Percentiles rank a stretch among this genome's conserved stretches.
These are phyloP conservation scores for Hypoxylon lenormandii DNA, from an alignment of 495 filamentous ascomycete genomes.

Conservation along the genomic window DNA sequence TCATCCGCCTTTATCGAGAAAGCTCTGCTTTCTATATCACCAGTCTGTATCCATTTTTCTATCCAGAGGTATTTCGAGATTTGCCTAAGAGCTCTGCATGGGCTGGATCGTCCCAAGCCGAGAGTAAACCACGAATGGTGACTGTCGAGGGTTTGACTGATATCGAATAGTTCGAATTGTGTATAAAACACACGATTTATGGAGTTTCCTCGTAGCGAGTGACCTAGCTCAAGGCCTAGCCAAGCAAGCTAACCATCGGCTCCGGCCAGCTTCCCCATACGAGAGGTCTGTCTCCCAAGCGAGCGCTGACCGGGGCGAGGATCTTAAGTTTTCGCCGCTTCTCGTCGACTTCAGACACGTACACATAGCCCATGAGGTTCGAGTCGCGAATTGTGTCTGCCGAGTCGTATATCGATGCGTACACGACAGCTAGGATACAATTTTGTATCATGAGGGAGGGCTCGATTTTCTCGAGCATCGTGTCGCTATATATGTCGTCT, in stretches of 20 bases:
- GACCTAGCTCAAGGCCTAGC: conserved; percentile 32
- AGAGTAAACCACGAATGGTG: too few relatives aligned
- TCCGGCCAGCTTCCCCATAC: conserved; percentile 71
- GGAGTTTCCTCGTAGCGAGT: not conserved
- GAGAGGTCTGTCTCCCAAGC: conserved; percentile 80
- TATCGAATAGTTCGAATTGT: not conserved
- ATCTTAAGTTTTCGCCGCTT: conserved; percentile 83
- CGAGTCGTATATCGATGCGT: conserved; percentile 72
- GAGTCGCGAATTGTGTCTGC: conserved; percentile 81
- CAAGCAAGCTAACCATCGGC: conserved; percentile 63
- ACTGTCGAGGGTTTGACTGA: too few relatives aligned
- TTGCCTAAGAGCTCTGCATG: too few relatives aligned
- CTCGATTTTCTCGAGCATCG: conserved; percentile 69
- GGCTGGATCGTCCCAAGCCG: too few relatives aligned
- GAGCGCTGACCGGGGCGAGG: conserved; percentile 81
- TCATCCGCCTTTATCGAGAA: too few relatives aligned
- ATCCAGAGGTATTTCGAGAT: too few relatives aligned
- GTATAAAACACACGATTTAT: not conserved
- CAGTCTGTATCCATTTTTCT: too few relatives aligned
- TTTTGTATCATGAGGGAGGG: conserved; percentile 71
- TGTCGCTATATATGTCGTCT: conserved; percentile 43
- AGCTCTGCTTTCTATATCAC: too few relatives aligned
- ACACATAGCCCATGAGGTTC: conserved; percentile 90
- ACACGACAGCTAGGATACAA: conserved; percentile 82
- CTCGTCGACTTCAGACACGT: conserved; percentile 88